Base-by-base conservation (phyloP, 768 basidiomycete genomes). In the Pleurotus djamor region DNA sequence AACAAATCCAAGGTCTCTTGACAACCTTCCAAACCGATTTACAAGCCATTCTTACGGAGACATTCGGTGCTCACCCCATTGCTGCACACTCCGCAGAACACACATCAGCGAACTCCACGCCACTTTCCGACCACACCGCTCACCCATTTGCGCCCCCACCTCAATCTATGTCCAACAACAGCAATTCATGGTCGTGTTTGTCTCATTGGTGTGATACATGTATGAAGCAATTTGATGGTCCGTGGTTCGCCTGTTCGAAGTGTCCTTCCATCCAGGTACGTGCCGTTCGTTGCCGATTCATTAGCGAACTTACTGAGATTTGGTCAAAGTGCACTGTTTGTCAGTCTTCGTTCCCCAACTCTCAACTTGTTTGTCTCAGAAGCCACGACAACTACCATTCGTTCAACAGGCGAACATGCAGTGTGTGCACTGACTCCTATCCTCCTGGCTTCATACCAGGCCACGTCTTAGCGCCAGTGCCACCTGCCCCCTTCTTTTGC, bases 21-120 rank as follows among this genome's bases (percentile, higher is more conserved):
- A 63, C 70, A 49, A 72, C 72, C n/a, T 88, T 89, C 66, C 79
- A 85, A 65, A 62, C 67, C 8, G 79, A 85, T 57, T 70, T 90
- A n/a, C 77, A 84, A 41, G 72, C 69, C 12, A 72, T 81, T 59
- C 65, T 87, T 28, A 65, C 65, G 17, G 68, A 63, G 57, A 72
- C 73, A 0, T 74, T 82, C 52, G 75, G 74, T 35, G 21, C 21
- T 28, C 21, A 28, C 21, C 21, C 21, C 21, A 3, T 28, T 28
- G 21, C 21, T 28, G 61, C 69, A 32, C 63, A 68, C 2, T 47
- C 45, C 63, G 54, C 16, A 48, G 59, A 17, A 38, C 43, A n/a
- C 36, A 60, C 33, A 37, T 35, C 14, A 13, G 52, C 12, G n/a
- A 37, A 16, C 51, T 28, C 47, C 60, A 51, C 47, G 44, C 60